These are phyloP conservation scores for Torulaspora delbrueckii DNA, from an alignment of 805 yeast species.

Conservation along the genomic window DNA sequence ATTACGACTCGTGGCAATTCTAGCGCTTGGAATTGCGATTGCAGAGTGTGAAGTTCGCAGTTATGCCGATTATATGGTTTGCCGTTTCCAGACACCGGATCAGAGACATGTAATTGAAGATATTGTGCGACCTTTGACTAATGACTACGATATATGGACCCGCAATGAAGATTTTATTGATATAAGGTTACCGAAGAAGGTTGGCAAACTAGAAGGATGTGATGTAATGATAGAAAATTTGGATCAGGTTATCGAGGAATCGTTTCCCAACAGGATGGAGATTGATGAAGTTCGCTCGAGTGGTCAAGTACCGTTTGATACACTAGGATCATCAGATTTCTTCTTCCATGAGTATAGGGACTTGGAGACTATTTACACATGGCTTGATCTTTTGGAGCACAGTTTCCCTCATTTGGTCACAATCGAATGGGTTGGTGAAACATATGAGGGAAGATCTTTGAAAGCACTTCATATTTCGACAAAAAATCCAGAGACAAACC, in stretches of 20 bases:
- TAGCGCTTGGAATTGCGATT: constrained; percentile 4
- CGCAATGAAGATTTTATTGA: constrained; percentile 44
- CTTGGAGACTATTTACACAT: constrained; percentile 60
- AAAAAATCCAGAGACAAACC: constrained; percentile 36
- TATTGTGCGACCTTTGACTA: constrained; percentile 13
- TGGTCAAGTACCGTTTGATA: constrained; percentile 10
- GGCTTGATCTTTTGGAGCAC: constrained; percentile 59
- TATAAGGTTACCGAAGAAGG: constrained; percentile 30
- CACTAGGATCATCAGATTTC: constrained; percentile 38
- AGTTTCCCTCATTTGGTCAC: constrained; percentile 61
- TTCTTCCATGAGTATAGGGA: constrained; percentile 71
- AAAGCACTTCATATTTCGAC: constrained; percentile 62
- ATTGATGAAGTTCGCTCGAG: neutral
- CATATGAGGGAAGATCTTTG: constrained; percentile 68
- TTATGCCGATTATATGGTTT: constrained; percentile 24
- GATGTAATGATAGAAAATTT: constrained; percentile 52
- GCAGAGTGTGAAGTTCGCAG: constrained; percentile 3
- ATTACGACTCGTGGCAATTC: neutral
- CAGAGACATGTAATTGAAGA: constrained; percentile 10
- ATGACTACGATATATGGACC: constrained; percentile 47
- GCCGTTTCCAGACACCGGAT: constrained; percentile 20
- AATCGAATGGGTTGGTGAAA: constrained; percentile 65
- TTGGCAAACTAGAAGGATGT: constrained; percentile 24
- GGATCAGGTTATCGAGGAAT: constrained; percentile 51
- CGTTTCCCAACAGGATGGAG: constrained; percentile 40